Evolutionary conservation across 768 basidiomycete genomes (phyloP), one percentile per base, ranked within the genome.

Genomic region (Lactifluus hygrophoroides): DNA sequence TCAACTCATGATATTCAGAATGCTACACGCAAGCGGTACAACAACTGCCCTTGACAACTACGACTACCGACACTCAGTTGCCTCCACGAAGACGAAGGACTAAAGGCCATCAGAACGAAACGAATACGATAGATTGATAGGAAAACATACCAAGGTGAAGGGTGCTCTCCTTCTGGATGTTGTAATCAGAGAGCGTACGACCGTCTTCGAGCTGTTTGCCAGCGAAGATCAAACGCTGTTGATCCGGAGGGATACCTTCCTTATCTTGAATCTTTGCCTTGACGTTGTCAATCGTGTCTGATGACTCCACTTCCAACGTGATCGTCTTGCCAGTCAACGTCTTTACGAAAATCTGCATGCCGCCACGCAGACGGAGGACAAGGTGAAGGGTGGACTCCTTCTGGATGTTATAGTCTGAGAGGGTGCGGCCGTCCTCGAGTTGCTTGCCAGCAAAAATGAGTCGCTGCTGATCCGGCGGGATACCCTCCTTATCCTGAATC

Each of bases 21-120:
- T 58, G 45, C 48, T 27, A 47, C 28, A 28, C 8, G 28, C 21
- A 23, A 27, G 30, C 27, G 8, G 27, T 47, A 57, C 50, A 47
- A 51, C 14, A 6, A 4, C 27, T 21, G 35, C 5, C 5, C 37
- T 9, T 47, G 19, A 48, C 21, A 32, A 42, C 48, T 34, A 51
- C 34, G 34, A 40, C 28, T 25, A 49, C 16, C 5, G 50, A 16
- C 54, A 53, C 53, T 69, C 66, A 66, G 42, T 64, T 53, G 21
- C 78, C 78, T 68, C 79, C 80, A 66, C 79, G 73, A 57, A 82
- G 75, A 65, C 80, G 74, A 71, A 60, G 77, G 74, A 71, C 79
- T 62, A 28, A 25, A 11, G 9, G 1, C 1, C 25, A 23, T 60
- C 23, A 60, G 35, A 46, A 46, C 23, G 23, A 9, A n/a, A 43